Evolutionary conservation across 2,329 filamentous ascomycete species (phyloP), one percentile per base, ranked within the genome.

Genomic region (Zalaria obscura): DNA sequence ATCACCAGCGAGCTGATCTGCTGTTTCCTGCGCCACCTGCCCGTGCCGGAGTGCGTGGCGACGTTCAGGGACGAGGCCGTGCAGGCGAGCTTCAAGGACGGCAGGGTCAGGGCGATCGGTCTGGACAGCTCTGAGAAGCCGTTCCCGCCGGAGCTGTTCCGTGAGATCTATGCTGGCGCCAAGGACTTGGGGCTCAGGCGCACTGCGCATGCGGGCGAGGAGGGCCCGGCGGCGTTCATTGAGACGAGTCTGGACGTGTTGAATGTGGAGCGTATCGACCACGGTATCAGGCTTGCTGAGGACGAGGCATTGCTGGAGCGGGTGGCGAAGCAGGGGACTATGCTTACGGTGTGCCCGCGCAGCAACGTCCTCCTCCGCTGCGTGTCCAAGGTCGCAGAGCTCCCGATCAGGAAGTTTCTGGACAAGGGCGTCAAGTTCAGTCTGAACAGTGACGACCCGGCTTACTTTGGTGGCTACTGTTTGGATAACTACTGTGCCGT

Each of bases 151-250:
- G 61, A 68, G 39, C 58, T 71, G 49, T 88, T 83, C 62, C 62
- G 66, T 39, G 68, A 75, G 32, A 63, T 83, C 32, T 89, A 79
- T 53, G 60, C 55, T 1, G 64, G 68, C 18, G 78, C 75, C 0
- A 58, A 62, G 40, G 57, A 58, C 26, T 63, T 64, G 27, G 73
- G 75, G 0, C 67, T 82, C 39, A 63, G 67, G 27, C 66, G 76
- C n/a, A 88, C 83, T 0, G 76, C 81, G 3, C 83, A 88, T 56
- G 81, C 78, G 3, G 81, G 83, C 40, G 83, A 88, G 57, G 83
- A 88, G 55, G 81, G 79, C 0, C 78, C 80, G 10, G 62, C 77
- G 3, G 67, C 66, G 4, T 85, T 81, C 58, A 78, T 89, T 49
- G 61, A 63, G 25, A 66, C 68, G 26, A 78, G 82, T 2, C 63